Conservation (phyloP, 2,329 filamentous ascomycete genomes). For the Salinomyces thailandicus region DNA sequence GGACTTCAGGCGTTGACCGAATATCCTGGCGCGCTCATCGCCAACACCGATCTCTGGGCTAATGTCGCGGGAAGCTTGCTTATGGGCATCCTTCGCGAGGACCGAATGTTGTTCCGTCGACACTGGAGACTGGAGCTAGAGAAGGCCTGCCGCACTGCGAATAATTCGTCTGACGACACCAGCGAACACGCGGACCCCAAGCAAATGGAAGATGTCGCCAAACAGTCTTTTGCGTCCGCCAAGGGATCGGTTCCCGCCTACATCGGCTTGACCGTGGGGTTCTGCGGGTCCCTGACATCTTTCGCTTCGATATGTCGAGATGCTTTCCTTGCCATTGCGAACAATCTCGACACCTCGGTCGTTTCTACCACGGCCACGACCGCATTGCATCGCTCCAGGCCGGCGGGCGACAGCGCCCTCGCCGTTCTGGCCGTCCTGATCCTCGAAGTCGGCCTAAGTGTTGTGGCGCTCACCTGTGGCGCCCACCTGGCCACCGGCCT, state of each 20-base stretch:
- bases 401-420: slow-evolving; percentile 68
- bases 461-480: slow-evolving; percentile 60
- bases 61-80: slow-evolving; percentile 69
- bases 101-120: slow-evolving; percentile 58
- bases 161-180: slow-evolving; percentile 13
- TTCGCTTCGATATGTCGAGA: slow-evolving; percentile 80
- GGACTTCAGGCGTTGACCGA: slow-evolving; percentile 64
- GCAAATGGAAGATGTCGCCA: slow-evolving; percentile 43
- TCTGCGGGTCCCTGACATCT: slow-evolving; percentile 76
- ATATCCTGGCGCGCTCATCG: slow-evolving; percentile 63
- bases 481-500: slow-evolving; percentile 59
- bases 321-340: slow-evolving; percentile 64
- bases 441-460: slow-evolving; percentile 55
- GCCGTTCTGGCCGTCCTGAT: slow-evolving; percentile 62
- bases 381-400: slow-evolving; percentile 37
- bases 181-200: slow-evolving; percentile 33
- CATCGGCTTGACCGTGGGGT: slow-evolving; percentile 70
- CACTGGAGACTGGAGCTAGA: slow-evolving; percentile 41
- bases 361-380: slow-evolving; percentile 18
- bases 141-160: slow-evolving; percentile 35
- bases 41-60: slow-evolving; percentile 66
- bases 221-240: slow-evolving; percentile 24
- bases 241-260: slow-evolving; percentile 75
- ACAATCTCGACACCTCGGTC: slow-evolving; percentile 47
- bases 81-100: slow-evolving; percentile 73